Evolutionary conservation across 1,284 basidiomycete genomes (phyloP), one percentile per base, ranked within the genome.

Genomic region (Apiotrichum akiyoshidainum): DNA sequence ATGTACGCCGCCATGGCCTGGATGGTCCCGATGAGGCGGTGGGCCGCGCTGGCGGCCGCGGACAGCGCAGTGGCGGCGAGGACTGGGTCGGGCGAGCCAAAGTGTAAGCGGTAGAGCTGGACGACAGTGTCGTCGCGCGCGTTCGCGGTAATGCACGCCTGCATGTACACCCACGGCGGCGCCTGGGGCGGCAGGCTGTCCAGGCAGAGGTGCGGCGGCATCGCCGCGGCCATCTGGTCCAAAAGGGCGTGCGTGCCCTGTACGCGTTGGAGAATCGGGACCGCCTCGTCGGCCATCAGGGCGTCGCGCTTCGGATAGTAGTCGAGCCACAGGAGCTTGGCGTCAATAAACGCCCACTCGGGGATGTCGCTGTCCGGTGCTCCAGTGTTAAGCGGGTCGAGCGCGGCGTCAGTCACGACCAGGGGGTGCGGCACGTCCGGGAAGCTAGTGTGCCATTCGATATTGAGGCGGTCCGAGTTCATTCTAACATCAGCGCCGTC

Each of bases 161-260:
- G 55, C 21, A 56, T 22, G 46, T 50, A 42, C 14, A 40, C 47
- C 54, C 54, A 55, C 19, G 48, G 46, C 33, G 54, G 47, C 19
- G 26, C 21, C 34, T 31, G 17, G 13, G 22, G 26, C 9, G 37
- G 46, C 46, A 3, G 22, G 9, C 4, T 4, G 26, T 31, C 26
- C 26, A 7, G 26, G 10, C 21, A n/a, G 13, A 26, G 52, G 9
- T 26, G 35, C 6, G 31, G 10, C 2, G 52, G 52, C 16, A 41
- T n/a, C 11, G 11, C 13, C 5, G 44, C 22, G 17, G 22, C 45
- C 22, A 40, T 41, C 21, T 41, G 12, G 26, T 26, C 46, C 5
- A 54, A 14, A 5, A 54, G 26, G 1, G 46, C 26, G 3, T 39
- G 34, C 12, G 53, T 37, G 10, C 9, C 21, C 14, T 17, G 17